phyloP scores from a whole-genome alignment of 805 yeast species.

The Dipodascopsis uninucleata region DNA sequence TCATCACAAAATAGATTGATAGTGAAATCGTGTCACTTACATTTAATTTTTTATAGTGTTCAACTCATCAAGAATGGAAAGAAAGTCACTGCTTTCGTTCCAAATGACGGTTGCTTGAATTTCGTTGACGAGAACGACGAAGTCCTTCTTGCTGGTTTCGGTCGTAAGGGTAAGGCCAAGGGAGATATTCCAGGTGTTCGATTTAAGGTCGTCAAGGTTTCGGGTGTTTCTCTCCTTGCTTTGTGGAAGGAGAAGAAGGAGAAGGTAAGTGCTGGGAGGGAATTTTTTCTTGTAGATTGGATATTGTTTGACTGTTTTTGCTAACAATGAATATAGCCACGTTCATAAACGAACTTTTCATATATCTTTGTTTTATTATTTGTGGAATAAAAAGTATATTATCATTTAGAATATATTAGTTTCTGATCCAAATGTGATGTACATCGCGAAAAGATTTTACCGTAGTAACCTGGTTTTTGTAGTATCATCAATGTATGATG shows the following conservation, averaged over 20 bases:
- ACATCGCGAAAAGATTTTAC: no score
- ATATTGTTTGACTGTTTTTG: no score
- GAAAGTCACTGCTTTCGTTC: constrained; percentile 99
- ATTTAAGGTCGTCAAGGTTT: constrained; percentile 99
- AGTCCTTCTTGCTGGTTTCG: constrained; percentile 99
- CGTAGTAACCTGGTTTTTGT: no score
- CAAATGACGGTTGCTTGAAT: constrained; percentile 99
- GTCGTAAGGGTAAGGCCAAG: constrained; percentile 99
- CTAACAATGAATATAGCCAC: no score
- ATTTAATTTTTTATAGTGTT: constrained; percentile 48
- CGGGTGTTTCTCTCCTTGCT: constrained; percentile 99
- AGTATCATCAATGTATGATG: no score
- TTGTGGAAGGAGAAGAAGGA: constrained; percentile 99
- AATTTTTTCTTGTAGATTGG: no score
- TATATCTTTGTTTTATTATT: no score
- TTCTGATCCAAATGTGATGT: no score
- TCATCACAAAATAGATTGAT: no score
- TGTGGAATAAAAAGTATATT: no score
- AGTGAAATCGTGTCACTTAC: not conserved
- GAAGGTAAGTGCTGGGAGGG: constrained; percentile 99
- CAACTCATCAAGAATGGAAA: constrained; percentile 99
- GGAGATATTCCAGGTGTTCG: constrained; percentile 99
- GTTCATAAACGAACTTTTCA: no score
- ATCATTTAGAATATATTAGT: no score
- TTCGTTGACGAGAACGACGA: constrained; percentile 99